Base-by-base conservation (phyloP, 805 yeast genomes). In the Lipomyces yamadae region DNA sequence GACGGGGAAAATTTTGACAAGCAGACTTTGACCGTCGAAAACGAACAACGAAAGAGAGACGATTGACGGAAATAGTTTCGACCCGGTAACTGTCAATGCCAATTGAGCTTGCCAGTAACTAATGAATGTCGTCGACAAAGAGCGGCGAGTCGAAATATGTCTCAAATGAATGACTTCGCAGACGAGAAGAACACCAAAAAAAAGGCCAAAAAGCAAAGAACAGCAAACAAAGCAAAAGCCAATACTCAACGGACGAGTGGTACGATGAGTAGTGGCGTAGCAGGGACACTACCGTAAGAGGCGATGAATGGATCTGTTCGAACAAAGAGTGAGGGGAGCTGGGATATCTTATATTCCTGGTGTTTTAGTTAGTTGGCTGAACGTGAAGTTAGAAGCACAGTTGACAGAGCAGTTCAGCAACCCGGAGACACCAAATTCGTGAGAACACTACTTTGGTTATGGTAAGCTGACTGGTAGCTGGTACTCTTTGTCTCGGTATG, bases 181-280 rank as follows among this genome's bases (percentile, higher is more conserved):
- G 56, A 30, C 33, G 7, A 13, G n/a, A 33, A 56, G 13, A 33
- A 34, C 48, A 13, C 30, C n/a, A 7, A 56, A 24, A 32, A 56
- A 33, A 56, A 33, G 5, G 11, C 11, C 39, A 18, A 53, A 56
- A 29, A 37, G 34, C 45, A 56, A 33, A 18, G n/a, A 56, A 56
- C 58, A 24, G 52, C 58, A 33, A 56, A 56, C 39, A 33, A 56
- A 56, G 37, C 18, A 33, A 29, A 24, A 56, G 34, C 48, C 6
- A 18, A 29, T 50, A 32, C 32, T 18, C 15, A 33, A 29, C 34
- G 34, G 58, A 56, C 29, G n/a, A 34, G 29, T 24, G 29, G 10
- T 11, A 10, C 4, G 3, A 10, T 10, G 45, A 5, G 30, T 3
- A 33, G 33, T 56, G 58, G 29, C 30, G 58, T 18, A 29, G 37